A percentile compares a stretch with the other conserved stretches of the same genome.
phyloP scores from a whole-genome alignment of 2,329 filamentous ascomycete genomes.

The Tolypocladium inflatum region DNA sequence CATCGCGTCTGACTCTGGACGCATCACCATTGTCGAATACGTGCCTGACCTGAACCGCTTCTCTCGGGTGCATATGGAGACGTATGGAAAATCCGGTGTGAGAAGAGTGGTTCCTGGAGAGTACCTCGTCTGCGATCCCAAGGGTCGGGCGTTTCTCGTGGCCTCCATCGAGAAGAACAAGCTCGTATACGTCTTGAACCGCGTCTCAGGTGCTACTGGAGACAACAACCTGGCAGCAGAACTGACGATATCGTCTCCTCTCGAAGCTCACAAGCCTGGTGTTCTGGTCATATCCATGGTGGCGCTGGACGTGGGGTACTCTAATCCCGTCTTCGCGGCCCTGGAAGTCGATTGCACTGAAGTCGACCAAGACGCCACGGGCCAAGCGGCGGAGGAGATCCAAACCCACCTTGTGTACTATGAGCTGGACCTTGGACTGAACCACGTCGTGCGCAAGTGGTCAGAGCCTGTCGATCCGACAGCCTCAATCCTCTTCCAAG shows the following conservation, averaged over 20 bases:
- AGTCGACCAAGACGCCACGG: constrained; percentile 81
- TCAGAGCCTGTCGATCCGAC: constrained; percentile 86
- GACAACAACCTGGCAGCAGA: constrained; percentile 31
- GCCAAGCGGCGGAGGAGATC: constrained; percentile 67
- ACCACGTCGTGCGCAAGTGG: constrained; percentile 96
- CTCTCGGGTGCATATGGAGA: constrained; percentile 85
- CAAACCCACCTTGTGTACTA: constrained; percentile 96
- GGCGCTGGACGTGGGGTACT: constrained; percentile 89
- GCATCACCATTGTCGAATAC: constrained; percentile 91
- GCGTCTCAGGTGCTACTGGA: constrained; percentile 58
- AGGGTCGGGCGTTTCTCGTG: constrained; percentile 88
- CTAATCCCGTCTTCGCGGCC: constrained; percentile 92
- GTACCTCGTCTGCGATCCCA: constrained; percentile 91
- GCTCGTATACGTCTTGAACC: constrained; percentile 95
- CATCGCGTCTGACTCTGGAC: constrained; percentile 88
- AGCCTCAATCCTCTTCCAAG: constrained; percentile 84
- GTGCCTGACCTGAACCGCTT: constrained; percentile 78
- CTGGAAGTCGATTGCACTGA: constrained; percentile 91
- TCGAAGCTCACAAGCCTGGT: constrained; percentile 91
- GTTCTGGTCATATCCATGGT: constrained; percentile 83
- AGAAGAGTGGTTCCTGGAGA: constrained; percentile 91
- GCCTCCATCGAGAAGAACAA: constrained; percentile 98
- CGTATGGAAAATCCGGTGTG: constrained; percentile 94
- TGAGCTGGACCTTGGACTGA: constrained; percentile 90
- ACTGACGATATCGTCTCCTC: constrained; percentile 90